Evolutionary conservation across 73 alveolate species (phyloP), one percentile per base, ranked within the genome.

Genomic region (Diophrys sp.): DNA sequence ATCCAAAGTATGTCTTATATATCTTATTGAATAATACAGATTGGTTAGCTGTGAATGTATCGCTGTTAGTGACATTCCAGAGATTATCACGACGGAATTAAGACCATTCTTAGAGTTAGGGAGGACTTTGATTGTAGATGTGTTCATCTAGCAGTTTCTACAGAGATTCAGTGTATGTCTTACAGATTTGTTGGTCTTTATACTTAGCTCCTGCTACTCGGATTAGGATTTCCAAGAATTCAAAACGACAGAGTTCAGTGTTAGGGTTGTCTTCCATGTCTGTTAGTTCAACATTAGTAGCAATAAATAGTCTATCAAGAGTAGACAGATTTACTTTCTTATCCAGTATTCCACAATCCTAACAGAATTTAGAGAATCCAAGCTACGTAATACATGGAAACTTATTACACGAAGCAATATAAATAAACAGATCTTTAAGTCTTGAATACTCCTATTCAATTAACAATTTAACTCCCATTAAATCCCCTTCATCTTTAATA

Each of bases 191-290:
- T 0, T 71, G 26, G 0, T 34, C 54, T 1, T 25, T 25, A 29
- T 44, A 73, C 29, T 73, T 73, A 25, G 34, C 72, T 44, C 54
- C 54, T 18, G 81, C 81, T 11, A 73, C 30, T 25, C 81, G 5
- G 2, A 30, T 54, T 2, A 73, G 23, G 72, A 73, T 73, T 71
- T 86, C 93, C 53, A 55, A 80, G 54, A 86, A 73, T 32, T 86
- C 93, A 74, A 68, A 86, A 44, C 93, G 56, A 34, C 85, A 73
- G 53, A 86, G 87, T 0, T 78, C 89, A 33, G 83, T 56, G 31
- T 86, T 89, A 23, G 93, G 93, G 67, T 86, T 78, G 26, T 79
- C 86, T 32, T 73, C 74, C 23, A 69, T 69, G 24, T 86, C 83
- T 28, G 29, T 71, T 23, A 74, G 8, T 53, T 78, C 87, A 0